Base-by-base conservation (phyloP, 2,329 filamentous ascomycete genomes). In the Claviceps pazoutovae region DNA sequence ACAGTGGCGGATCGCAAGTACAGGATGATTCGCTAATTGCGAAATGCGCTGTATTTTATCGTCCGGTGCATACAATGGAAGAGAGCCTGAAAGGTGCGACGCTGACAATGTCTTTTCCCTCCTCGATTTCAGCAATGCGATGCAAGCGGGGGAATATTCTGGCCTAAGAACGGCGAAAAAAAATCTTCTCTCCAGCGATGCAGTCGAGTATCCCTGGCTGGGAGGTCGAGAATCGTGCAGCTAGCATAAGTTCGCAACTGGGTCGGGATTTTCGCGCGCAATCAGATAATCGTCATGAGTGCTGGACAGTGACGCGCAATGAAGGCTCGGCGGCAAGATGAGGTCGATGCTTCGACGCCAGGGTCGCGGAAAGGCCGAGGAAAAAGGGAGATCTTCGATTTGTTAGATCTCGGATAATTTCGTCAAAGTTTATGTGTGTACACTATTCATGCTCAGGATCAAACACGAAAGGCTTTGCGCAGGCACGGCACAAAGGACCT, bases 341-440 rank as follows among this genome's bases (percentile, higher is more conserved):
- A 48, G 48, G 46, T 52, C 52, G 49, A 49, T 49, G 52, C 52
- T 43, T 37, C 30, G 44, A 48, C 50, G 50, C 50, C 48, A 38
- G 34, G 50, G 38, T 54, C 53, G 39, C 50, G 47, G 43, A 46
- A 49, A 19, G 53, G 53, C 34, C 47, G 43, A 52, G 39, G 44
- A 34, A 54, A 39, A 30, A 34, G 30, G 47, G 43, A 23, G 49
- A 49, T 50, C 50, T 54, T 16, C 5, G 44, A 41, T 42, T 52
- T 43, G 48, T 39, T 38, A 48, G 46, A 50, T 37, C 6, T 36
- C 14, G 19, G 19, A 26, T 36, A 21, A 50, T 48, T 47, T 36
- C 45, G 30, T 48, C 21, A 42, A 30, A 48, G 37, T 39, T 47
- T 13, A 36, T 2, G 34, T 30, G 8, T 7, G 21, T 9, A 50